These are phyloP conservation scores for Trichosporon inkin DNA, from an alignment of 1,284 basidiomycete species.

Conservation along the genomic window DNA sequence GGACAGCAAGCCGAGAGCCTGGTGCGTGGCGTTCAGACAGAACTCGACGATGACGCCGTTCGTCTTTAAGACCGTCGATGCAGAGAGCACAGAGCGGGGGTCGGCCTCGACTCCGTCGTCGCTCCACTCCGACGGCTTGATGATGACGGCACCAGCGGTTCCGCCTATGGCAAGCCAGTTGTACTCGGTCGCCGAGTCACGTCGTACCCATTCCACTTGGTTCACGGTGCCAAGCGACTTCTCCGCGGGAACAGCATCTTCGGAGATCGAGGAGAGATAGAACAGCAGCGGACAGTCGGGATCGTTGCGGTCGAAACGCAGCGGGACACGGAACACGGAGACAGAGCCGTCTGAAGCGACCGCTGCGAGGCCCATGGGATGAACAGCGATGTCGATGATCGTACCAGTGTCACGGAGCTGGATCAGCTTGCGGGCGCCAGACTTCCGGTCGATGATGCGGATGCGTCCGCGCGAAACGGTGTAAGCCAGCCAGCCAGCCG, in stretches of 20 bases:
- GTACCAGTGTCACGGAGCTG: constrained; percentile 27
- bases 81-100: constrained; percentile 17
- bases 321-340: constrained; percentile 33
- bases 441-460: constrained; percentile 34
- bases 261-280: constrained; percentile 18
- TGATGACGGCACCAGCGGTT: constrained; percentile 32
- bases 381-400: constrained; percentile 37
- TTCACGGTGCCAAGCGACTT: constrained; percentile 25
- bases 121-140: constrained; percentile 24
- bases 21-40: constrained; percentile 39
- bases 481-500: constrained; percentile 39
- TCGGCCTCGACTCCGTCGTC: constrained; percentile 12
- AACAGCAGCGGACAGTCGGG: constrained; percentile 25
- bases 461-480: constrained; percentile 36
- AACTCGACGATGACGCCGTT: constrained; percentile 35
- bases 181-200: constrained; percentile 15
- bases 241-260: constrained; percentile 10
- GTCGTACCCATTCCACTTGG: constrained; percentile 38
- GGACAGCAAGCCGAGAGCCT: constrained; percentile 41
- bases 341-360: constrained; percentile 31
- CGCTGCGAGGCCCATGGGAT: constrained; percentile 29
- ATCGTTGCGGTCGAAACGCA: constrained; percentile 32
- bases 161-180: constrained; percentile 38
- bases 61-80: constrained; percentile 32
- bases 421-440: constrained; percentile 36